Conservation (phyloP, 164 flowering plant species). For the Tinospora cordifolia region DNA sequence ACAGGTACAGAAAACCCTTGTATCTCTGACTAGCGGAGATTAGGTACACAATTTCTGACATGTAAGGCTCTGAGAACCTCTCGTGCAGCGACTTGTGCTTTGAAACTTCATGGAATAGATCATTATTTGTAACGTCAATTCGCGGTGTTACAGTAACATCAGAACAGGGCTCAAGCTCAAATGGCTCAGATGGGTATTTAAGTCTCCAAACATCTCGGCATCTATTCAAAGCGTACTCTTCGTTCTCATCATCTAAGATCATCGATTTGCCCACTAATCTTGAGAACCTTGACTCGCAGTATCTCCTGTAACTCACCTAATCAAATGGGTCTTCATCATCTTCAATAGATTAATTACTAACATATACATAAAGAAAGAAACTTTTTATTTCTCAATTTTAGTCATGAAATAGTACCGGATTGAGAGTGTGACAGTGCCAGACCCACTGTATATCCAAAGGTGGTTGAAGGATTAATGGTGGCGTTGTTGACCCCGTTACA, state of each 20-base stretch:
- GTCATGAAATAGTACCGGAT: slow-evolving; percentile 38
- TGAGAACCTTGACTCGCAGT: slow-evolving; percentile 64
- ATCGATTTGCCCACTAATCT: slow-evolving; percentile 57
- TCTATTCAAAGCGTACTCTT: slow-evolving; percentile 73
- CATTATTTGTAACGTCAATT: slow-evolving; percentile 16
- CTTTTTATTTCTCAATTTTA: too few relatives aligned
- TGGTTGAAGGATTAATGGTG: slow-evolving; percentile 61
- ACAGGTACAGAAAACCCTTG: slow-evolving; percentile 46
- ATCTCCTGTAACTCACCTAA: slow-evolving; percentile 58
- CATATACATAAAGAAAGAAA: background rate
- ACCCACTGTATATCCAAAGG: slow-evolving; percentile 92
- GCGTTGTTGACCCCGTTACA: slow-evolving; percentile 18
- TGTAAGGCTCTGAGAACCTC: slow-evolving; percentile 51
- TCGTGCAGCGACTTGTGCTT: slow-evolving; percentile 33
- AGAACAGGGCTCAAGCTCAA: slow-evolving; percentile 42
- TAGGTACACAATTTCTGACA: slow-evolving; percentile 57
- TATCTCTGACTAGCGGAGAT: slow-evolving; percentile 74
- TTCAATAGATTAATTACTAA: background rate
- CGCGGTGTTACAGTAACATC: slow-evolving; percentile 5
- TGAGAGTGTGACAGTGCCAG: slow-evolving; percentile 88
- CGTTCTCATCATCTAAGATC: slow-evolving; percentile 73
- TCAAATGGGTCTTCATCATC: background rate
- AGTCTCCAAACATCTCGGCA: slow-evolving; percentile 62
- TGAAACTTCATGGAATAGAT: slow-evolving; percentile 32
- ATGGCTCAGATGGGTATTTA: slow-evolving; percentile 67